phyloP scores from a whole-genome alignment of 2,329 filamentous ascomycete genomes.

The Aspergillus sp. region DNA sequence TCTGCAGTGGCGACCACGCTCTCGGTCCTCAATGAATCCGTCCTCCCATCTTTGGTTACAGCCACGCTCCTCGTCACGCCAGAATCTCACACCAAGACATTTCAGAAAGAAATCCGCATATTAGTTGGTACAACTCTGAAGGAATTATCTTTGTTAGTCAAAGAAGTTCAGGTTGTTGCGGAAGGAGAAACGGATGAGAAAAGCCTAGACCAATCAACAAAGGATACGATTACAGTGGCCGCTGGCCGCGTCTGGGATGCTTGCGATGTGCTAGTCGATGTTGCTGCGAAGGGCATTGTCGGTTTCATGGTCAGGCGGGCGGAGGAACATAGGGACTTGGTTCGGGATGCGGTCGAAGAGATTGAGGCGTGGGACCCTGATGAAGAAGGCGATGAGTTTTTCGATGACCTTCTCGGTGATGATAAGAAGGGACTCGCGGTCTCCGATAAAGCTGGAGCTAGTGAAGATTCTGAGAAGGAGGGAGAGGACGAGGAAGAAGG shows the following conservation, averaged over 20 bases:
- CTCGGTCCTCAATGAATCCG: conserved; percentile 67
- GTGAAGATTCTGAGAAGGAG: conserved; percentile 19
- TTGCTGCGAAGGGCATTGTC: conserved; percentile 67
- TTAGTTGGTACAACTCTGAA: conserved; percentile 60
- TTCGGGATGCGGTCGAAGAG: conserved; percentile 82
- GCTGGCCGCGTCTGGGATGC: conserved; percentile 82
- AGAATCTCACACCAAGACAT: conserved; percentile 60
- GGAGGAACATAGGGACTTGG: conserved; percentile 69
- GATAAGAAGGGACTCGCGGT: conserved; percentile 20
- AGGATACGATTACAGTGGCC: conserved; percentile 59
- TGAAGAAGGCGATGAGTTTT: conserved; percentile 59
- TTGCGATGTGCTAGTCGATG: conserved; percentile 69
- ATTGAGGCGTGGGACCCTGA: conserved; percentile 85
- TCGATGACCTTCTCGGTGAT: conserved; percentile 38
- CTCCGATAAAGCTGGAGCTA: conserved; percentile 16
- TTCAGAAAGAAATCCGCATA: conserved; percentile 63
- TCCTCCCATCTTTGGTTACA: conserved; percentile 73
- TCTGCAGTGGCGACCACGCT: conserved; percentile 71
- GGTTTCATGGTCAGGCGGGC: conserved; percentile 71
- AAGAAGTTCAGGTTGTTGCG: conserved; percentile 55
- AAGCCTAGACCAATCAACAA: conserved; percentile 29
- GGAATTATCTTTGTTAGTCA: conserved; percentile 62
- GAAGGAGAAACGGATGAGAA: conserved; percentile 25
- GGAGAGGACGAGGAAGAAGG: conserved; percentile 30
- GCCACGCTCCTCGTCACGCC: conserved; percentile 66